A percentile compares a stretch with the other conserved stretches of the same genome.
These are phyloP conservation scores for Aspergillus sp. DNA, from an alignment of 2,329 filamentous ascomycete genomes.

Conservation along the genomic window DNA sequence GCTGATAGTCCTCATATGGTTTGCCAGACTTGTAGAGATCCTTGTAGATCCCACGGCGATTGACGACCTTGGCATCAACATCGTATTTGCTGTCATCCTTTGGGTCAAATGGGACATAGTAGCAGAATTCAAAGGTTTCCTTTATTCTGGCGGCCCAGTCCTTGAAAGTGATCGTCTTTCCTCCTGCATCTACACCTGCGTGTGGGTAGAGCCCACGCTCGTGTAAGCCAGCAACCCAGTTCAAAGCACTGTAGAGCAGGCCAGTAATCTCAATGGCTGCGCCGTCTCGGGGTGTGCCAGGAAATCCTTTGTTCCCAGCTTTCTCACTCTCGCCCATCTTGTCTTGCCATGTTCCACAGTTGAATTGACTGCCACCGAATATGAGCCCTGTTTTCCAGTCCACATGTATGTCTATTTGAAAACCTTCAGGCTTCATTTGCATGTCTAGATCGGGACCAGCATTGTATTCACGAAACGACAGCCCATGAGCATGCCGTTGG, in stretches of 20 bases:
- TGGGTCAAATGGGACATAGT: constrained; percentile 73
- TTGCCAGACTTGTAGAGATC: constrained; percentile 92
- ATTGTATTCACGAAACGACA: constrained; percentile 93
- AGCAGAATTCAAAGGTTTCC: constrained; percentile 85
- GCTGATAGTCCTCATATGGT: constrained; percentile 95
- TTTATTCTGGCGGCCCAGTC: constrained; percentile 81
- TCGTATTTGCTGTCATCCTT: constrained; percentile 75
- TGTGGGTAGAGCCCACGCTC: constrained; percentile 70
- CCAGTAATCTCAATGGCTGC: constrained; percentile 95
- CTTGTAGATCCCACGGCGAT: constrained; percentile 96
- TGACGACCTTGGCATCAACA: constrained; percentile 74
- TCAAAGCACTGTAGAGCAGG: constrained; percentile 82
- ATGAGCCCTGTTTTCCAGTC: constrained; percentile 91
- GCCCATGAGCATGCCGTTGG: constrained; percentile 83
- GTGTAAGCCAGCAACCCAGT: constrained; percentile 72
- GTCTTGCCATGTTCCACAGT: constrained; percentile 99
- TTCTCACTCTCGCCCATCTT: constrained; percentile 99
- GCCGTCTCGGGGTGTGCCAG: constrained; percentile 94
- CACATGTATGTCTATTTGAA: constrained; percentile 85
- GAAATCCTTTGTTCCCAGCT: constrained; percentile 87
- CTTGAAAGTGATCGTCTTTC: constrained; percentile 64
- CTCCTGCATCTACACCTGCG: constrained; percentile 66
- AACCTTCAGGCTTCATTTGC: constrained; percentile 90
- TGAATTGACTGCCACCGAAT: constrained; percentile 89
- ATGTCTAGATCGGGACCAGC: constrained; percentile 83